phyloP scores from a whole-genome alignment of 805 yeast species.

The Yarrowia sp. region DNA sequence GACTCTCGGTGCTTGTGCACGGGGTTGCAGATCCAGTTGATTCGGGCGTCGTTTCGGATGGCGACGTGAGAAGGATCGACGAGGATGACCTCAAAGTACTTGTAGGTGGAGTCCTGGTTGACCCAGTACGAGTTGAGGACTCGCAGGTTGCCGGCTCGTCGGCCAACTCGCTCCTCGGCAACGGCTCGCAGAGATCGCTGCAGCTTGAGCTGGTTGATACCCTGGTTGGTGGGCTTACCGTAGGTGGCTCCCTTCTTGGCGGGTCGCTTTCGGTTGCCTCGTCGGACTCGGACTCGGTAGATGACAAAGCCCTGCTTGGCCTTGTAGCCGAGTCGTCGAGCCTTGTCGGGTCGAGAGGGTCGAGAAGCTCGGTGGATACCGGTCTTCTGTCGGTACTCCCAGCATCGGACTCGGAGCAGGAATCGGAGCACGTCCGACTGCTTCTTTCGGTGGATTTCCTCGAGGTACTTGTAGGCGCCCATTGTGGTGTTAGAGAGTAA shows the following conservation, averaged over 20 bases:
- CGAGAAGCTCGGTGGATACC: conserved; percentile 98
- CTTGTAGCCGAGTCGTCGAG: conserved; percentile 99
- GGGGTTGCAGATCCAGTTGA: conserved; percentile 99
- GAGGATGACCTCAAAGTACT: conserved; percentile 96
- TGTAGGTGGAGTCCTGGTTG: conserved; percentile 99
- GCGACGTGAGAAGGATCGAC: conserved; percentile 98
- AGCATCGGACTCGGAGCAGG: conserved; percentile 99
- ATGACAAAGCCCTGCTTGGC: conserved; percentile 99
- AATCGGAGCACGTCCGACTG: conserved; percentile 99
- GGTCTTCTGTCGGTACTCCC: conserved; percentile 99
- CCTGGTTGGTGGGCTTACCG: conserved; percentile 99
- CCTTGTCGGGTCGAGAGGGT: conserved; percentile 99
- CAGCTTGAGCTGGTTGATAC: conserved; percentile 98
- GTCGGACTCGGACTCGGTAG: conserved; percentile 98
- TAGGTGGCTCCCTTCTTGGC: conserved; percentile 99
- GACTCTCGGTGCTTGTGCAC: conserved; percentile 99
- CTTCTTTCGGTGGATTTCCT: conserved; percentile 99
- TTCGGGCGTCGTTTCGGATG: conserved; percentile 96
- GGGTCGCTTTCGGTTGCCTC: conserved; percentile 99
- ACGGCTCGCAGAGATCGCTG: conserved; percentile 97
- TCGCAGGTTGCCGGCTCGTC: conserved; percentile 98
- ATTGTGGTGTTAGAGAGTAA: conserved; percentile 37
- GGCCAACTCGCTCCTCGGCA: conserved; percentile 99
- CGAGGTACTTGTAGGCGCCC: conserved; percentile 99
- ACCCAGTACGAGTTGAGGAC: conserved; percentile 99